Evolutionary conservation across 441 rosid species (phyloP), one percentile per base, ranked within the genome.

Genomic region (Erodium texanum): DNA sequence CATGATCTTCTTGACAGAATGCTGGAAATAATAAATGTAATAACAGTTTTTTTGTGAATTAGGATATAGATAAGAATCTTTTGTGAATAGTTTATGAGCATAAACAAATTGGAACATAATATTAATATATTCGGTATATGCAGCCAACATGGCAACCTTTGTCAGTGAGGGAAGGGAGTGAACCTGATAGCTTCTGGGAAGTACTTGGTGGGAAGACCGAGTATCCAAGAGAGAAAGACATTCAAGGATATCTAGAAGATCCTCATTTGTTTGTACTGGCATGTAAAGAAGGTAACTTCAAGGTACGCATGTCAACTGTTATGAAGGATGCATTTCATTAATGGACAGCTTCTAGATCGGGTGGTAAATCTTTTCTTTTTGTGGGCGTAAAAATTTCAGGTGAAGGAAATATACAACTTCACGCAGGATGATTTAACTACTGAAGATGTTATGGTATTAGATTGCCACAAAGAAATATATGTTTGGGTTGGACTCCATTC

Each of bases 361-460:
- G 63, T 14, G 29, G 7, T 58, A 14, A 20, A 9, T 19, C 14
- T 9, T 7, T 7, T 58, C 22, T 64, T 27, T 29, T 23, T 32
- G 45, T 19, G 43, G 43, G 22, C 14, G 8, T 34, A 2, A 50
- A 34, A 65, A 36, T 70, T 73, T 78, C 89, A 90, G 98, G 88
- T 86, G 73, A 86, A 82, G 69, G 98, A 90, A 85, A 84, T 93
- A 77, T 83, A 85, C 83, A 90, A 84, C 86, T 93, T 84, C 79
- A 77, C 89, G 18, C 98, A 90, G 80, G 94, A 89, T 81, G 98
- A 93, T 82, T 82, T 93, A 77, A 87, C 90, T 66, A 86, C 98
- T 15, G 98, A 93, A 80, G 98, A 90, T 82, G 84, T 93, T 68
- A 74, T 89, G 38, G 71, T 89, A 15, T 70, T 93, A 24, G 82